Evolutionary conservation across 1,139 yeast genomes (phyloP), one percentile per base, ranked within the genome.

Genomic region (Lodderomyces theae): DNA sequence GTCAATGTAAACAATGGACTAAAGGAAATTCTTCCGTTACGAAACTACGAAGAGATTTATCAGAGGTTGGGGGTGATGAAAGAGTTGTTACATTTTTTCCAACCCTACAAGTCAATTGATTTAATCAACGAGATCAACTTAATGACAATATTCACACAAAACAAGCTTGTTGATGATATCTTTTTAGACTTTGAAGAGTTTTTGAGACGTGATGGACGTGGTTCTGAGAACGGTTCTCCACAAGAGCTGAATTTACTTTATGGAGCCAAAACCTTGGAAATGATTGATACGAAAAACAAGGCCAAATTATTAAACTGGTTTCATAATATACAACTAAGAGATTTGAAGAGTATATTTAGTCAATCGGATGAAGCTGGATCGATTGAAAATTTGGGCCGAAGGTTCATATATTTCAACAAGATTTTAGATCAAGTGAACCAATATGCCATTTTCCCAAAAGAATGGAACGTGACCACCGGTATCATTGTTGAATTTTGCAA

Each of bases 281-380:
- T 81, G 24, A 71, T 86, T 23, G 90, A 86, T 25, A 59, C 66
- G 2, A 72, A 79, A 36, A 75, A 82, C 46, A 79, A 79, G 47
- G 79, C 77, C 39, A 78, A 82, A 51, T 65, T 90, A 33, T 64
- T 82, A 13, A 77, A 75, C 38, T 87, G 95, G 94, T 87, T 85
- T 60, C 77, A 86, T 46, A 79, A 78, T 47, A 69, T 73, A 32
- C 82, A 85, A 48, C 69, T 92, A 42, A 76, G 77, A 50, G 97
- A 90, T 54, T 80, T 92, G 43, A 75, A 77, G 33, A 68, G 78
- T 18, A 87, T 92, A 11, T 92, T 92, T 62, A 77, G 79, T 42
- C 72, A 80, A 22, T 72, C 79, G 15, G 97, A 89, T 51, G 98
- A 90, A 61, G 97, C 98, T 0, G 97, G 97, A 1, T 84, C 95